Conservation (phyloP, 139 green algal species). For the Chlorella sp. region DNA sequence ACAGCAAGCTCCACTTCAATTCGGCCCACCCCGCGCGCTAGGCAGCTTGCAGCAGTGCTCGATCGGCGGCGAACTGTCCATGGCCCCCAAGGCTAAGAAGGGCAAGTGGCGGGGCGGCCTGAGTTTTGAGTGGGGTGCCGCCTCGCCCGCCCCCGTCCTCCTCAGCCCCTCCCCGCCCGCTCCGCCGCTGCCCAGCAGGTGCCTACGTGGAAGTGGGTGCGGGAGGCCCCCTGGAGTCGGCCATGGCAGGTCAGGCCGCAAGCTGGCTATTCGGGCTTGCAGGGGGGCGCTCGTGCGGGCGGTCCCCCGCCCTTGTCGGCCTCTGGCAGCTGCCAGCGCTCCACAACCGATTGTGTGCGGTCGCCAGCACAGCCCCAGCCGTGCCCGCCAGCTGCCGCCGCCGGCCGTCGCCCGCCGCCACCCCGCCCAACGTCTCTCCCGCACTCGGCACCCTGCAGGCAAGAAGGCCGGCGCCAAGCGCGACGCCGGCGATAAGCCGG, state of each 20-base stretch:
- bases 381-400: background rate
- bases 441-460: background rate
- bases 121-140: background rate
- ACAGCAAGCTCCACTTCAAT: too few species aligned
- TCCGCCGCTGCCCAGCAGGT: background rate
- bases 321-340: too few species aligned
- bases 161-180: background rate
- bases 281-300: too few species aligned
- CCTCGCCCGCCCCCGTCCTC: too few species aligned
- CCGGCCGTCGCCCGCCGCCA: too few species aligned
- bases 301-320: too few species aligned
- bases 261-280: too few species aligned
- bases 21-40: too few species aligned
- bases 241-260: conserved; percentile 25
- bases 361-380: too few species aligned
- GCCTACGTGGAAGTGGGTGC: conserved; percentile 35
- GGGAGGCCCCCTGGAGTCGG: background rate
- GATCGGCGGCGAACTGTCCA: background rate
- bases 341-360: too few species aligned
- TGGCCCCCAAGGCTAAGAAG: conserved; percentile 24
- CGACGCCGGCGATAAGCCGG: conserved; percentile 21
- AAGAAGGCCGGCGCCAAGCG: conserved; percentile 31
- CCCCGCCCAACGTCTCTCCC: background rate
- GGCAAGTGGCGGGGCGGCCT: background rate
- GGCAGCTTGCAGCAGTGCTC: too few species aligned